Evolutionary conservation across 2,329 filamentous ascomycete genomes (phyloP).

Genomic region (Cladophialophora yegresii): DNA sequence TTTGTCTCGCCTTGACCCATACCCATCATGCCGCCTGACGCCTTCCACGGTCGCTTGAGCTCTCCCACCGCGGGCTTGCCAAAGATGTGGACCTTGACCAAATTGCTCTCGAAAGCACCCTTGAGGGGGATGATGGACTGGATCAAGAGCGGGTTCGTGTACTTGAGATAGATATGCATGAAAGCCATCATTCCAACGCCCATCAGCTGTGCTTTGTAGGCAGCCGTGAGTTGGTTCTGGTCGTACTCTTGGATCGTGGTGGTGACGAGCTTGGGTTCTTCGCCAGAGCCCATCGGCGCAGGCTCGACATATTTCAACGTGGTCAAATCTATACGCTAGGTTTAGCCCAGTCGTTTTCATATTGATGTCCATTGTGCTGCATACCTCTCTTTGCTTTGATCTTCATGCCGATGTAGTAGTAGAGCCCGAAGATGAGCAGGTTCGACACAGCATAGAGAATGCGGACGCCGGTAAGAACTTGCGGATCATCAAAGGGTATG

Average conservation of each 20-base stretch:
- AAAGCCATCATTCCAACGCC: conserved; percentile 96
- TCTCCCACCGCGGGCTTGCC: conserved; percentile 85
- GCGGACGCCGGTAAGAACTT: conserved; percentile 65
- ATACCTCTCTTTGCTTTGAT: conserved; percentile 98
- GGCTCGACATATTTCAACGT: conserved; percentile 99
- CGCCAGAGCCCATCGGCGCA: conserved; percentile 84
- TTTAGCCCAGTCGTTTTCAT: not conserved
- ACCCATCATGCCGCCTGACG: conserved; percentile 76
- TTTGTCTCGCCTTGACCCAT: conserved; percentile 69
- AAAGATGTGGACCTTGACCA: conserved; percentile 92
- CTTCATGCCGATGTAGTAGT: conserved; percentile 78
- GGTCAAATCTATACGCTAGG: conserved; percentile 70
- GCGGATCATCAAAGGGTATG: conserved; percentile 89
- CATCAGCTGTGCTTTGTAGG: conserved; percentile 91
- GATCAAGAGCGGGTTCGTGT: conserved; percentile 98
- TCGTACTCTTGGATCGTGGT: conserved; percentile 98
- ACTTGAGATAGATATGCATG: conserved; percentile 99
- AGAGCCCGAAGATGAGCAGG: conserved; percentile 78
- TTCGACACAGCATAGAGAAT: conserved; percentile 70
- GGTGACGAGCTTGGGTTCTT: conserved; percentile 93
- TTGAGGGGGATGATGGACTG: conserved; percentile 98
- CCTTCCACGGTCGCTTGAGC: conserved; percentile 95
- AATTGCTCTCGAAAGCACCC: conserved; percentile 89
- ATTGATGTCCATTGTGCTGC: conserved; percentile 35
- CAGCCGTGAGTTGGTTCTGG: conserved; percentile 74